Base-by-base conservation (phyloP, 805 yeast species). In the Yarrowia sp. region DNA sequence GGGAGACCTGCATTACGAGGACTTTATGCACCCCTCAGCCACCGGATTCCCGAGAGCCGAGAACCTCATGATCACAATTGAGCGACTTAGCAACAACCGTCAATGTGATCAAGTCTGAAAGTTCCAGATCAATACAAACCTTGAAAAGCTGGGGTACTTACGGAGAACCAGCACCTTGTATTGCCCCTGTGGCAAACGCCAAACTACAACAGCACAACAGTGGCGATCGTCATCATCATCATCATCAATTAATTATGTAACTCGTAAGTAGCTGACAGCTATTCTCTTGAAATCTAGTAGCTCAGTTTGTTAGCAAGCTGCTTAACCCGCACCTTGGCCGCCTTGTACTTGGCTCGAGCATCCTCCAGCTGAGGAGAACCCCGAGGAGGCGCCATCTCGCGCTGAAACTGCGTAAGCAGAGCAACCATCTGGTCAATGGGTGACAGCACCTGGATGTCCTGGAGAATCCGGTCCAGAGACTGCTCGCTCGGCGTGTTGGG, bases 401-500 rank as follows among this genome's bases (percentile, higher is more conserved):
- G n/a, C 36, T 51, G 58, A 24, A 51, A 51, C 16, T 51, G 58
- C 2, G 58, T 33, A 2, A 51, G 22, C 24, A 51, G 21, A 4
- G 58, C 42, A 35, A 51, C 58, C 58, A 51, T 51, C 42, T 51
- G 58, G 18, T 51, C 58, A 22, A 51, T 33, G 4, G 58, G 58
- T 22, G 58, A 35, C 31, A 51, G 16, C 21, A 35, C 42, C 31
- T 51, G 58, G 42, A 51, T 35, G 22, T 51, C 42, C 16, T 51
- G 58, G 5, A 51, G 58, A 35, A 51, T 14, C 9, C 32, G 35
- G 32, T 51, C 58, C 32, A 51, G n/a, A 7, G 41, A 33, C 22
- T 24, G 58, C 58, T 51, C 58, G 22, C 31, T 16, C 22, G 42
- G 58, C 1, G 32, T 33, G 21, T 21, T 16, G 27, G 56, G 27